Conservation (phyloP, 1,139 yeast genomes). For the Meyerozyma guilliermondii region DNA sequence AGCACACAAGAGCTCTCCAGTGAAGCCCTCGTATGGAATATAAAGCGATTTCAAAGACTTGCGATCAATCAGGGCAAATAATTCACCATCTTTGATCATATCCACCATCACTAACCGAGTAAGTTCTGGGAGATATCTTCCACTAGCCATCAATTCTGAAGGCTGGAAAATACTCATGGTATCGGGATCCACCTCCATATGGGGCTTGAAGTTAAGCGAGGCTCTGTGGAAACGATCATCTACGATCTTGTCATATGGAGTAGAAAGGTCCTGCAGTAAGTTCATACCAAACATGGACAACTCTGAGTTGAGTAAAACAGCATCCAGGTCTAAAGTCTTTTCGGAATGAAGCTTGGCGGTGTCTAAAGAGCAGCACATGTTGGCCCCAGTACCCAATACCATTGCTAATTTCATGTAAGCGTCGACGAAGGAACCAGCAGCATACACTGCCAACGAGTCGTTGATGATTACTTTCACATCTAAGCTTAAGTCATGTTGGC, state of each 20-base stretch:
- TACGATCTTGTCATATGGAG: conserved; percentile 31
- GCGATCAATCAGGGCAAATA: conserved; percentile 19
- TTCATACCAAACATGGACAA: conserved; percentile 37
- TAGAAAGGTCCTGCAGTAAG: conserved; percentile 25
- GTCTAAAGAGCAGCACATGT: conserved; percentile 36
- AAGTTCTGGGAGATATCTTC: conserved; percentile 53
- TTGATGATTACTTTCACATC: conserved; percentile 35
- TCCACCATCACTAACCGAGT: conserved; percentile 38
- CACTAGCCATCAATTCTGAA: conserved; percentile 5
- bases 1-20: conserved; percentile 36
- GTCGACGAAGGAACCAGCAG: conserved; percentile 41
- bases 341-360: conserved; percentile 14
- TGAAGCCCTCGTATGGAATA: conserved; percentile 31
- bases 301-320: conserved; percentile 34
- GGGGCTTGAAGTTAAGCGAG: conserved; percentile 22
- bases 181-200: conserved; percentile 27
- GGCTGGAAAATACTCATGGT: conserved; percentile 42
- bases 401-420: conserved; percentile 34
- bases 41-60: conserved; percentile 3
- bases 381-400: conserved; percentile 45
- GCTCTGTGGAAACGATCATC: conserved; percentile 22
- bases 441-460: conserved; percentile 44
- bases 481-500: conserved; percentile 20
- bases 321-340: conserved; percentile 19
- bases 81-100: conserved; percentile 23